phyloP scores from a whole-genome alignment of 148 eudicot species.

The Diospyros lotus region DNA sequence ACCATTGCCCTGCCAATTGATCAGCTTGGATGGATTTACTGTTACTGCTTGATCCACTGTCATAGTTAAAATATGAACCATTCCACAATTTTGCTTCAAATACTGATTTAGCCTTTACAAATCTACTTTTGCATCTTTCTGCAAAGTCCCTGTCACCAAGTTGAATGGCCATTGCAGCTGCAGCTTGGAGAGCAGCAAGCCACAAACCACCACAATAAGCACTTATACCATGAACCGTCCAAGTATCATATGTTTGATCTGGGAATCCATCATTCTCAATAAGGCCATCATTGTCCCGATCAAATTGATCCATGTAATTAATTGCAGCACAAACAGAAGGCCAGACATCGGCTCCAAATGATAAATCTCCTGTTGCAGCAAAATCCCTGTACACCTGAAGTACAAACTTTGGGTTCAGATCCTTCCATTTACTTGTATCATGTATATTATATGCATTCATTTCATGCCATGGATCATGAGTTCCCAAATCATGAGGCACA shows the following conservation, averaged over 20 bases:
- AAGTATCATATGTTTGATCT: slow-evolving; percentile 95
- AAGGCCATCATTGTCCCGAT: slow-evolving; percentile 74
- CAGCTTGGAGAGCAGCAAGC: slow-evolving; percentile 98
- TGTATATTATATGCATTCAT: slow-evolving; percentile 99
- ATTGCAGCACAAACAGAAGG: slow-evolving; percentile 97
- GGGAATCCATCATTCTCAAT: slow-evolving; percentile 99
- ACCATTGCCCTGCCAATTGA: slow-evolving; percentile 99
- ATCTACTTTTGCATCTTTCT: slow-evolving; percentile 72
- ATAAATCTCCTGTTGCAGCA: slow-evolving; percentile 80
- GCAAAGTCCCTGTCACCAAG: slow-evolving; percentile 77
- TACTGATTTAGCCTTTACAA: slow-evolving; percentile 59
- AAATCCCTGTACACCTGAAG: slow-evolving; percentile 97
- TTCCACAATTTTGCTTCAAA: slow-evolving; percentile 84
- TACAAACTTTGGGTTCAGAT: slow-evolving; percentile 92
- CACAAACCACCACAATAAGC: slow-evolving; percentile 96
- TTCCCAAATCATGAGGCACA: slow-evolving; percentile 95
- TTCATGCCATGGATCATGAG: slow-evolving; percentile 99
- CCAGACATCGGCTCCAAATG: slow-evolving; percentile 96
- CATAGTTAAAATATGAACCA: slow-evolving; percentile 94
- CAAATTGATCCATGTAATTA: slow-evolving; percentile 95
- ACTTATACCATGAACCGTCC: slow-evolving; percentile 98
- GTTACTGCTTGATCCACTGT: slow-evolving; percentile 94
- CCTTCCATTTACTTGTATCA: slow-evolving; percentile 99
- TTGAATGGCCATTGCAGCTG: slow-evolving; percentile 87
- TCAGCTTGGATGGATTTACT: slow-evolving; percentile 96